Evolutionary conservation across 2,329 filamentous ascomycete genomes (phyloP), one percentile per base, ranked within the genome.

Genomic region (Seiridium unicorne): DNA sequence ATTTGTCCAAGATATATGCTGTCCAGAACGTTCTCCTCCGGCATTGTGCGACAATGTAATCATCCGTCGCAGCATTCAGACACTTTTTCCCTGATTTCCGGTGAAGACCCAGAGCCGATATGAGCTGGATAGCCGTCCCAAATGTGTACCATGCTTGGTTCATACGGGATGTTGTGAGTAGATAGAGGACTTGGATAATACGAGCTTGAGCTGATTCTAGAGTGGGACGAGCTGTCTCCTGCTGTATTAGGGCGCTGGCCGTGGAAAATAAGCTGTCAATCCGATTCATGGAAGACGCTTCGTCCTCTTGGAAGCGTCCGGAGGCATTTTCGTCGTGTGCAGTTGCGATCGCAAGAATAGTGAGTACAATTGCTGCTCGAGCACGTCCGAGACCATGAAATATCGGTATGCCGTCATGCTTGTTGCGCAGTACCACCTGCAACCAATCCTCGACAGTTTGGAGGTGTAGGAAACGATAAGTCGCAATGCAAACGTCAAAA

Each of bases 71-170:
- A 9, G 32, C 34, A 32, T 34, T 26, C n/a, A 34, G 40, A 6
- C 62, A 63, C 5, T 64, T 60, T 7, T 63, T 54, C 2, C 68
- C 42, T 3, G 65, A 48, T 3, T 68, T 61, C 35, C 74, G 74
- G 18, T 78, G 70, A 57, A 79, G 73, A 3, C 81, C 79, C 1
- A 84, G 69, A 0, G 73, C 77, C 2, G 79, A 77, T 0, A 81
- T 74, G 1, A 87, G 76, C 55, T 84, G 85, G 2, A 84, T 73
- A 0, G 81, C 78, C 2, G 79, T 85, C 0, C 85, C 84, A 66
- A 88, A 87, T 2, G 80, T 74, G 65, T 84, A 86, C 83, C 84
- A 87, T 18, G 82, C 84, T 46, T 85, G 81, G 58, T 87, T 87
- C 65, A 85, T 81, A 0, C 85, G 77, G 1, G 84, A 85, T 0